Evolutionary conservation across 2,329 filamentous ascomycete genomes (phyloP), one percentile per base, ranked within the genome.

Genomic region (Corniculantispora saksenae): DNA sequence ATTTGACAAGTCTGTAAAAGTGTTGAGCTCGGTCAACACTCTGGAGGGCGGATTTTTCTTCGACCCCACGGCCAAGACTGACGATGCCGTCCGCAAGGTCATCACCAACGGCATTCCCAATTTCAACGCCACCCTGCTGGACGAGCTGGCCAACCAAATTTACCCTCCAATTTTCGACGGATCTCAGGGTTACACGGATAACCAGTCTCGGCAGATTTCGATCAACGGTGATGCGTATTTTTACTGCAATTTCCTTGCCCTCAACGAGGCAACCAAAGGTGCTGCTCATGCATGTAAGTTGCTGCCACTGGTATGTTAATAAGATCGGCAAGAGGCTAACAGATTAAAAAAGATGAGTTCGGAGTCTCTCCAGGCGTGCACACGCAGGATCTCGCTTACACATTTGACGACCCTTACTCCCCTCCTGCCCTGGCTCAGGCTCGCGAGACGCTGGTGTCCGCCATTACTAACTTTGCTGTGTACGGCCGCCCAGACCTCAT

Each of bases 31-130:
- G 5, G 63, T 67, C 23, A 68, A 64, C 47, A 19, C 63, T 3
- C 51, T 67, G 32, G 67, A 68, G 27, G 63, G 66, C 0, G 66
- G 29, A 17, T 67, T 66, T 57, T 68, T 67, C 61, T 67, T 64
- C 32, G 67, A 68, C 48, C 65, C 63, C 5, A 12, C 13, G 1
- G 47, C 66, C 40, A 43, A 55, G 40, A 66, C 59, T 10, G 67
- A 67, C 6, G 66, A 62, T 2, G 66, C 64, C 1, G 67, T 68
- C 21, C 23, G 27, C 15, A 25, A 21, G 13, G 67, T 66, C 63
- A 27, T 67, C 23, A 19, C 35, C 10, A 25, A 23, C 10, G 59
- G 57, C 9, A 54, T 68, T 23, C 50, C 67, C 8, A 66, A 66
- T 1, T 47, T 68, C 23, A 27, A 38, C 5, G 56, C 56, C 10